These are phyloP conservation scores for Geoglossum cookeanum DNA, from an alignment of 2,329 filamentous ascomycete species.

Conservation along the genomic window DNA sequence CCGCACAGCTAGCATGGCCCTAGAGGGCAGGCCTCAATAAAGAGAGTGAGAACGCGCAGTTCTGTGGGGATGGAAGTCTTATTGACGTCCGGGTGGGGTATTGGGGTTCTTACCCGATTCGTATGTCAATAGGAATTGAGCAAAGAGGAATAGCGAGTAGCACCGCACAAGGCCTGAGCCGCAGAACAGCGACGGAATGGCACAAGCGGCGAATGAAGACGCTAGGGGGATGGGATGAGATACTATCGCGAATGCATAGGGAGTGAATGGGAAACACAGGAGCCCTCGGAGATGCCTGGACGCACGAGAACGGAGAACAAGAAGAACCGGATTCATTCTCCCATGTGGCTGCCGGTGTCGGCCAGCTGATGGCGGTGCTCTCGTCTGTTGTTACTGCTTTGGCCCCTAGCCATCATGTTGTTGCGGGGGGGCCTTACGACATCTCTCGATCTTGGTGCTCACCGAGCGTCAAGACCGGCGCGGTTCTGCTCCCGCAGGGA, in stretches of 20 bases:
- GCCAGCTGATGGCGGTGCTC: no score
- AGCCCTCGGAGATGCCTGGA: no score
- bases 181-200: background rate
- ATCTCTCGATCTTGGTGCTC: no score
- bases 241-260: background rate
- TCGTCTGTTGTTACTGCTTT: no score
- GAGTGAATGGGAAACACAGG: background rate
- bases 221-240: background rate
- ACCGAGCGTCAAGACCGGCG: no score
- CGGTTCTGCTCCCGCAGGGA: no score
- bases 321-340: no score
- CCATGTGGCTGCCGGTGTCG: no score
- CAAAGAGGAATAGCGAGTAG: background rate
- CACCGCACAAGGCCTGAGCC: background rate
- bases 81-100: background rate
- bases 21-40: background rate
- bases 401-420: no score
- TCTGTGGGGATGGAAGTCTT: background rate
- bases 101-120: background rate
- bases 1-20: background rate
- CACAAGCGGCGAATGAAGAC: background rate
- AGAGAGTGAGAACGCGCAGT: background rate
- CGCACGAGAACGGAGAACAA: no score
- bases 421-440: no score
- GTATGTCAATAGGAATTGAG: background rate